Conservation (phyloP, 768 basidiomycete species). For the Lanmaoa rubissima region DNA sequence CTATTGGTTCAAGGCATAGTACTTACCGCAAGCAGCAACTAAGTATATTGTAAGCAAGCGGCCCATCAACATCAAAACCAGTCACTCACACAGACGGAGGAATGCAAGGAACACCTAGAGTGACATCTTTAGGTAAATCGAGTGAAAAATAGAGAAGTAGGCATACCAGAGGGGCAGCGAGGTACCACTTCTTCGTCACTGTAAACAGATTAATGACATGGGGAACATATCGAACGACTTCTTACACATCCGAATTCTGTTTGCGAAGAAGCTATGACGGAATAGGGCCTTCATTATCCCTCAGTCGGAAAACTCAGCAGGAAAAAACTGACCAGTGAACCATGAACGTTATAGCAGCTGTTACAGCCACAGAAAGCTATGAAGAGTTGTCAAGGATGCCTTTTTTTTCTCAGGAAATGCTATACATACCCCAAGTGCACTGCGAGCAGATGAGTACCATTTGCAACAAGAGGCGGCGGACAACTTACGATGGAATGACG, state of each 20-base stretch:
- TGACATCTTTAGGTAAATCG: not conserved
- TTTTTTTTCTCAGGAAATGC: not conserved
- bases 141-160: not conserved
- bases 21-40: conserved; percentile 34
- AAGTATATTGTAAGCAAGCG: conserved; percentile 5
- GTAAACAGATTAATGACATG: conserved; percentile 3
- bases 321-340: conserved; percentile 30
- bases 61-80: not conserved
- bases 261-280: conserved; percentile 30
- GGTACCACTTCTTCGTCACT: conserved; percentile 35
- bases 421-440: conserved; percentile 29
- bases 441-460: not conserved
- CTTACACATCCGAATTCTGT: conserved; percentile 35
- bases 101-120: conserved; percentile 31
- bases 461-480: fast-evolving
- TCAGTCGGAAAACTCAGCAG: not conserved
- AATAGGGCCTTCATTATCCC: not conserved
- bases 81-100: conserved; percentile 31
- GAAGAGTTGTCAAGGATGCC: not conserved
- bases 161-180: conserved; percentile 31
- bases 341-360: conserved; percentile 32
- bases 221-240: not conserved
- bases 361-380: conserved; percentile 33
- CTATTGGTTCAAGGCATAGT: not conserved
- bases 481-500: conserved; percentile 28